Conservation (phyloP, 1,284 basidiomycete species). For the Kwoniella shivajii region DNA sequence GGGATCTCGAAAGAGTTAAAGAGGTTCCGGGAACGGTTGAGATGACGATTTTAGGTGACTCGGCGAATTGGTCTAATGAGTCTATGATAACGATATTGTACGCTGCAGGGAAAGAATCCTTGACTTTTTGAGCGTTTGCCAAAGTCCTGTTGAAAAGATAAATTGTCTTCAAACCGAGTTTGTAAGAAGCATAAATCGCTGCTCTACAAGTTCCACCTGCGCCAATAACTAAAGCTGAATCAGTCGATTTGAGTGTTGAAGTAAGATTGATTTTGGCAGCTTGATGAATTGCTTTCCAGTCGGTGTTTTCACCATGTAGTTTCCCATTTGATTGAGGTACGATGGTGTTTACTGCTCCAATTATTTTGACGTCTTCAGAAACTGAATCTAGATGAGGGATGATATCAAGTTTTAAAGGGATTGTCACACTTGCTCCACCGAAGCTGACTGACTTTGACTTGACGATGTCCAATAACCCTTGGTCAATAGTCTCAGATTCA, state of each 20-base stretch:
- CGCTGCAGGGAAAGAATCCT: constrained; percentile 64
- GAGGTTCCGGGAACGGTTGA: constrained; percentile 82
- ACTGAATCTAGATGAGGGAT: constrained; percentile 75
- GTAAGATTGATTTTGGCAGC: constrained; percentile 55
- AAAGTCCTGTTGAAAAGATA: constrained; percentile 84
- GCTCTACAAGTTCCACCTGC: constrained; percentile 91
- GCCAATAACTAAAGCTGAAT: constrained; percentile 77
- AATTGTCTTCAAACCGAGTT: constrained; percentile 68
- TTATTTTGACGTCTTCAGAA: constrained; percentile 74
- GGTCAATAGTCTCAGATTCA: constrained; percentile 70
- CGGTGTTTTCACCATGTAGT: constrained; percentile 87
- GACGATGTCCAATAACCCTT: constrained; percentile 67
- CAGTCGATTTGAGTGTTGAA: constrained; percentile 35
- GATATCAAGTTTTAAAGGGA: constrained; percentile 86
- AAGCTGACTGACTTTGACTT: constrained; percentile 66
- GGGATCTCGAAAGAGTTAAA: constrained; percentile 56
- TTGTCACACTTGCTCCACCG: constrained; percentile 94
- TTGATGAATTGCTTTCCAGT: constrained; percentile 81
- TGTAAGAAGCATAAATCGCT: constrained; percentile 81
- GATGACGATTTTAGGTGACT: constrained; percentile 70
- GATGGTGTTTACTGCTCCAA: constrained; percentile 93
- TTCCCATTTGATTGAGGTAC: constrained; percentile 60
- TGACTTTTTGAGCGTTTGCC: constrained; percentile 70
- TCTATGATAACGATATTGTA: constrained; percentile 63
- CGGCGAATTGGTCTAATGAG: constrained; percentile 62